Conservation (phyloP, 2,329 filamentous ascomycete genomes). For the Aureobasidium subglaciale region DNA sequence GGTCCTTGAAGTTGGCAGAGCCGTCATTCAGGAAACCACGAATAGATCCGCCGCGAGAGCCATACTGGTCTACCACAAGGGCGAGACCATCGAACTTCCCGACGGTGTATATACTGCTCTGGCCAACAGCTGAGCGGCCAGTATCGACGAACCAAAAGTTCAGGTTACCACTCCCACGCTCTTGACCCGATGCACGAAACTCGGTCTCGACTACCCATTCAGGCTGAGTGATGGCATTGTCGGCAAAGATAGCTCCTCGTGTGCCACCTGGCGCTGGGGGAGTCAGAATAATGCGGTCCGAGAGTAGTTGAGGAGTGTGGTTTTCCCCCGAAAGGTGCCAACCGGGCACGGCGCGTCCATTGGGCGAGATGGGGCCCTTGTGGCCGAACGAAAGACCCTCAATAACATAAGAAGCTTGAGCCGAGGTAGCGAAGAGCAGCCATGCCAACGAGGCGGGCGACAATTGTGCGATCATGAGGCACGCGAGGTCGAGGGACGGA, state of each 20-base stretch:
- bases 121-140: conserved; percentile 52
- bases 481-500: conserved; percentile 1
- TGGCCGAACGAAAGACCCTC: conserved; percentile 65
- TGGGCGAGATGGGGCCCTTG: conserved; percentile 57
- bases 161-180: conserved; percentile 79
- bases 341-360: conserved; percentile 48
- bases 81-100: conserved; percentile 84
- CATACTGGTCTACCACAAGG: conserved; percentile 77
- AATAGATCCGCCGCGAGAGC: conserved; percentile 70
- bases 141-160: conserved; percentile 85
- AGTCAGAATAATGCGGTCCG: conserved; percentile 87
- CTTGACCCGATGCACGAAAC: conserved; percentile 79
- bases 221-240: conserved; percentile 50
- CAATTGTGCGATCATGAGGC: conserved; percentile 3
- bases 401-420: conserved; percentile 23
- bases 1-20: conserved; percentile 66
- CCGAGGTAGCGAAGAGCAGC: conserved; percentile 22
- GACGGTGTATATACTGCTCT: conserved; percentile 76
- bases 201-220: conserved; percentile 79
- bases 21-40: conserved; percentile 94
- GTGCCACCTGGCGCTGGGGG: conserved; percentile 80
- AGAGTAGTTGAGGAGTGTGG: conserved; percentile 57
- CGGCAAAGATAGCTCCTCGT: conserved; percentile 75
- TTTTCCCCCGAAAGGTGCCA: conserved; percentile 50
- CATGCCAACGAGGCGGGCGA: conserved; percentile 18